Evolutionary conservation across 1,284 basidiomycete genomes (phyloP), one percentile per base, ranked within the genome.

Genomic region (Macrocybe sp.): DNA sequence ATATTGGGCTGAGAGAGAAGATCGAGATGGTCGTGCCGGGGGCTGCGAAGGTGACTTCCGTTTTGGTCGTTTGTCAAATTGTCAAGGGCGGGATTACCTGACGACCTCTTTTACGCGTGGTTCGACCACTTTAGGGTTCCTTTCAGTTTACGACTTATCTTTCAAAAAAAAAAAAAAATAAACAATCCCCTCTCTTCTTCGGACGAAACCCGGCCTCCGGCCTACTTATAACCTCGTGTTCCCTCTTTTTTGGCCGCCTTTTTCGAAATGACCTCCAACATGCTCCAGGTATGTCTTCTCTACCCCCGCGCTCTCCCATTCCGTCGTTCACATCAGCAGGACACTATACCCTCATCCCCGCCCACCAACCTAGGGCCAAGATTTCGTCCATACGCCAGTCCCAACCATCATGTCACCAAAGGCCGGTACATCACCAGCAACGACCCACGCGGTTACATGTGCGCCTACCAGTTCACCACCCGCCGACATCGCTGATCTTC

Each of bases 371-470:
- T 65, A 37, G 73, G 75, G 2, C 75, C 81, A 16, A 77, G 82
- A 49, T 89, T 86, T 60, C 76, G 81, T 48, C 87, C 87, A n/a
- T 89, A 81, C 59, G 77, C 84, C 16, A 86, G 83, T 58, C 69
- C 83, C 6, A 80, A 79, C 54, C 89, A 91, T 65, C 83, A 86
- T 64, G 87, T 91, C 50, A 85, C 83, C 10, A 89, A 88, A 66
- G 87, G 86, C 46, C 77, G 89, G 14, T 92, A 92, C 62, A 90
- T 90, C 59, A 92, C 89, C 11, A 86, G 83, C 64, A 91, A 89
- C 56, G 89, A 92, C 67, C 82, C 86, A 12, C 71, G 89, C 56
- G 88, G 89, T n/a, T 92, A 90, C 65, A 89, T 91, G 87, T 90
- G 55, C 67, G 76, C 54, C 38, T 31, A 28, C 34, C 28, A n/a